phyloP scores from a whole-genome alignment of 1,284 basidiomycete species.

The Bjerkandera adusta region DNA sequence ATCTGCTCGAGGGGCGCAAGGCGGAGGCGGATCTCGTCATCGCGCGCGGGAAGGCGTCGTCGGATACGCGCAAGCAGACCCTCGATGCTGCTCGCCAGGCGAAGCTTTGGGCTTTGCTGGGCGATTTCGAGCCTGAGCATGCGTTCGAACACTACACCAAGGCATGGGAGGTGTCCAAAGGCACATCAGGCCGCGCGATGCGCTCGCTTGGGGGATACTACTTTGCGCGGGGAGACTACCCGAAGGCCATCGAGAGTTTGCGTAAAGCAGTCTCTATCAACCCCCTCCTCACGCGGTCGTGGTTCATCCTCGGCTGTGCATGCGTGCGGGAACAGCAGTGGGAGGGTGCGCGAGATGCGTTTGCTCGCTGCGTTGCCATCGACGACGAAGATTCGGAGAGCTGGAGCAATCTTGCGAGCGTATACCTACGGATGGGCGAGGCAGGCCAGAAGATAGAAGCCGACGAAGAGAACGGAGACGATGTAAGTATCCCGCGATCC shows the following conservation, averaged over 20 bases:
- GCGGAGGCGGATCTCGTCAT: constrained; percentile 78
- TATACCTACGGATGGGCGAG: constrained; percentile 83
- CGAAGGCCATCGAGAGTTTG: constrained; percentile 66
- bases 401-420: constrained; percentile 97
- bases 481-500: constrained; percentile 22
- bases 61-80: constrained; percentile 40
- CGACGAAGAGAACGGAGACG: constrained; percentile 24
- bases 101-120: constrained; percentile 94
- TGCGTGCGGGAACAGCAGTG: constrained; percentile 80
- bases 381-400: constrained; percentile 98
- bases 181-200: constrained; percentile 86
- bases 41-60: constrained; percentile 52
- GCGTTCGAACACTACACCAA: constrained; percentile 73
- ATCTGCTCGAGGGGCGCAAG: constrained; percentile 81
- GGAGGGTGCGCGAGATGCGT: constrained; percentile 82
- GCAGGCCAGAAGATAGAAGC: constrained; percentile 22
- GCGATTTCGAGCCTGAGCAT: constrained; percentile 81
- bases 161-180: constrained; percentile 83
- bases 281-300: constrained; percentile 82
- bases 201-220: constrained; percentile 87
- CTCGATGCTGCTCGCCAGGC: constrained; percentile 78
- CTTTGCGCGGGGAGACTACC: constrained; percentile 69
- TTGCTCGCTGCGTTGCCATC: constrained; percentile 83
- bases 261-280: constrained; percentile 83
- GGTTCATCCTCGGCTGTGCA: constrained; percentile 96